Conservation (phyloP, 2,329 filamentous ascomycete genomes). For the Xylariaceae sp. region DNA sequence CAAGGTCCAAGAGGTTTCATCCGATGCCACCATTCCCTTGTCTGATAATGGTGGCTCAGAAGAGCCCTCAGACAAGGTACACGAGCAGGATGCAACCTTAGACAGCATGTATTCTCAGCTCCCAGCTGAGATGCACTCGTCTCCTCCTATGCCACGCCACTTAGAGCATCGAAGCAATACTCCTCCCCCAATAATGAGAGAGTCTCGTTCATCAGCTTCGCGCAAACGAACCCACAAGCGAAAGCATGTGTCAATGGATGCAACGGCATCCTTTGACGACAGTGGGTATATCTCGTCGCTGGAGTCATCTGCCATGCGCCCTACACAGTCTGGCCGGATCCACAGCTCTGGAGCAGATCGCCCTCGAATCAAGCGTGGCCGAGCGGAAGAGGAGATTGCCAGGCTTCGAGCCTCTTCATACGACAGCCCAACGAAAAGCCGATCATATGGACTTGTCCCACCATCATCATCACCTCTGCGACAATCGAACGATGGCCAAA, state of each 20-base stretch:
- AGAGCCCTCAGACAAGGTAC: constrained; percentile 41
- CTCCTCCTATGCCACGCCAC: constrained; percentile 72
- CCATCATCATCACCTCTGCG: constrained; percentile 67
- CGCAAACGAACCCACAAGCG: constrained; percentile 65
- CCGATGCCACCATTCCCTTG: constrained; percentile 71
- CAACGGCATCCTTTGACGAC: constrained; percentile 46
- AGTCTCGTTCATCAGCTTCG: constrained; percentile 62
- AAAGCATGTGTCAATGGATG: constrained; percentile 71
- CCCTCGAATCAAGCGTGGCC: constrained; percentile 79
- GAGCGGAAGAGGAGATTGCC: constrained; percentile 93
- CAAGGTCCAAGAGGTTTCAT: constrained; percentile 57
- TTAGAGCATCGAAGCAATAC: constrained; percentile 62
- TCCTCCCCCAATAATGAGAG: constrained; percentile 64
- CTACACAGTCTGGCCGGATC: constrained; percentile 58
- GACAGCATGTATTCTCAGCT: constrained; percentile 65
- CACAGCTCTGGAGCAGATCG: constrained; percentile 76
- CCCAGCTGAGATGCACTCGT: constrained; percentile 73
- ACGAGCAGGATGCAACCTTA: constrained; percentile 36
- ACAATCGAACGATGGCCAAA: constrained; percentile 50
- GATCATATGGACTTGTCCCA: constrained; percentile 49
- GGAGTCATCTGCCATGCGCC: constrained; percentile 81
- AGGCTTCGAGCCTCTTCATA: constrained; percentile 89
- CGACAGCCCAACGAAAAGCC: constrained; percentile 77
- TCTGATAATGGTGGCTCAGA: constrained; percentile 60
- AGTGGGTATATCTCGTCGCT: constrained; percentile 97